These are phyloP conservation scores for Penicillium angulare DNA, from an alignment of 495 filamentous ascomycete genomes.

Conservation along the genomic window DNA sequence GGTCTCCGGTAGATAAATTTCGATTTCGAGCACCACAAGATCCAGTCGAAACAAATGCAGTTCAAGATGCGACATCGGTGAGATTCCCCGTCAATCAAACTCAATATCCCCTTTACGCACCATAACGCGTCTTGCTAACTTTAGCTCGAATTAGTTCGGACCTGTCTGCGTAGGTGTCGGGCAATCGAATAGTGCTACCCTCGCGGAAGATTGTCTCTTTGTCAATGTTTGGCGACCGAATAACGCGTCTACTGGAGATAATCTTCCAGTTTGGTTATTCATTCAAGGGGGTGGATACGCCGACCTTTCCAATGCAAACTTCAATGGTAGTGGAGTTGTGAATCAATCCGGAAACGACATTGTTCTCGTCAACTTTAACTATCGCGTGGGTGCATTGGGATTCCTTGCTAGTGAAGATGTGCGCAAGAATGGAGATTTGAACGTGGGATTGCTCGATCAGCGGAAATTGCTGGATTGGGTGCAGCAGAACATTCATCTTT, in stretches of 20 bases:
- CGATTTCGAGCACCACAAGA: conserved; percentile 55
- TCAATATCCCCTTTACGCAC: background rate
- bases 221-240: conserved; percentile 65
- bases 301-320: conserved; percentile 59
- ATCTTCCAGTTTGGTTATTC: conserved; percentile 66
- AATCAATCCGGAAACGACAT: conserved; percentile 49
- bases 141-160: conserved; percentile 27
- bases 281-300: conserved; percentile 73
- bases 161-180: conserved; percentile 36
- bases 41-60: conserved; percentile 31
- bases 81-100: no score
- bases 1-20: conserved; percentile 49
- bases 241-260: conserved; percentile 47
- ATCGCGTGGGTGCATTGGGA: conserved; percentile 69
- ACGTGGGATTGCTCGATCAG: conserved; percentile 64
- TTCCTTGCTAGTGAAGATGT: conserved; percentile 65
- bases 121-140: conserved; percentile 1
- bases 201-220: conserved; percentile 68
- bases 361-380: conserved; percentile 72
- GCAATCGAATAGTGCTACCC: conserved; percentile 33
- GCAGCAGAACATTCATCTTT: conserved; percentile 52
- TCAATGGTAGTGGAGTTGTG: conserved; percentile 60
- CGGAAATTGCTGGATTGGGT: conserved; percentile 63
- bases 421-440: conserved; percentile 51
- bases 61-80: conserved; percentile 42